Percentiles rank a stretch among this genome's conserved stretches.
These are phyloP conservation scores for Rhodomyrtus tomentosa DNA, from an alignment of 345 rosid genomes.

Conservation along the genomic window DNA sequence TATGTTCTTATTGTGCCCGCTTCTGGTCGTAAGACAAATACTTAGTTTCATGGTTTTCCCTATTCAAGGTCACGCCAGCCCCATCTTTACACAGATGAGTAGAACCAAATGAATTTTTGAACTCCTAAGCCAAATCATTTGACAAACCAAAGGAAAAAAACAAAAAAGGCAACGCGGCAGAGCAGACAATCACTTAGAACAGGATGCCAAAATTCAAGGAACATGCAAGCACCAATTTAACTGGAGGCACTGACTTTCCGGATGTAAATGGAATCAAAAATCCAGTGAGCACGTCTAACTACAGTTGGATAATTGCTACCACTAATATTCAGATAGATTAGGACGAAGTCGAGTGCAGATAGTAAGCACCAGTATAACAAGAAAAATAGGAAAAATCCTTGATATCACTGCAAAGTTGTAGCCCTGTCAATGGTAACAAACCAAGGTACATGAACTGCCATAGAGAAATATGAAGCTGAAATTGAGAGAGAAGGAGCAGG, in stretches of 20 bases:
- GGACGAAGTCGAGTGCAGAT: neutral
- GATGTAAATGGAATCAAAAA: neutral
- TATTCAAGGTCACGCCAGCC: slow-evolving; percentile 50
- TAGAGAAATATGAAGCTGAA: neutral
- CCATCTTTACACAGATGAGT: slow-evolving; percentile 36
- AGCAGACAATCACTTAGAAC: neutral
- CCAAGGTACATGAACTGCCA: neutral
- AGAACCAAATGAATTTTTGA: slow-evolving; percentile 36
- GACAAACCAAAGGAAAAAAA: neutral
- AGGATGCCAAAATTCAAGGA: neutral
- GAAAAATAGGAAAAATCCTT: neutral
- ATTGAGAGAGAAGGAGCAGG: no score
- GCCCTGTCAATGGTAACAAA: neutral
- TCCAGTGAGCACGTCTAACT: neutral
- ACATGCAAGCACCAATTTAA: neutral
- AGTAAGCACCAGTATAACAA: neutral
- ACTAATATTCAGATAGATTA: neutral
- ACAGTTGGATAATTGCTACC: neutral
- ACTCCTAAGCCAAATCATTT: neutral
- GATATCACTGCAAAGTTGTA: neutral
- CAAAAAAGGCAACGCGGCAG: neutral
- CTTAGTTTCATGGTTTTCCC: slow-evolving; percentile 65
- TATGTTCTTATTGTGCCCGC: slow-evolving; percentile 55
- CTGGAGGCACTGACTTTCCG: neutral
- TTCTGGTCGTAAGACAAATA: slow-evolving; percentile 79